Conservation (phyloP, 768 basidiomycete species). For the Auricularia auricula-judae region DNA sequence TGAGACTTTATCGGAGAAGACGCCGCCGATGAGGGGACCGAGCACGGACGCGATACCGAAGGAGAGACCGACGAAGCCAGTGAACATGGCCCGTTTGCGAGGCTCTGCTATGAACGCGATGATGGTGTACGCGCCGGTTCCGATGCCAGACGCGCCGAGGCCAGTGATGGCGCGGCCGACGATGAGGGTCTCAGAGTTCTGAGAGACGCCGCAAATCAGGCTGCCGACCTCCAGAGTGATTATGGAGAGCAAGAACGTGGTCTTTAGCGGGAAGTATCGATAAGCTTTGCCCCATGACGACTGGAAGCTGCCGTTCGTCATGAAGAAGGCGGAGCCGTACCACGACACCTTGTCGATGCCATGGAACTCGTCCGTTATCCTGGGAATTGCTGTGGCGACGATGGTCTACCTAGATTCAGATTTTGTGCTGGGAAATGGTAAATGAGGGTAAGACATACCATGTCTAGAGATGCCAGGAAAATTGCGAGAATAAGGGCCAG, state of each 20-base stretch:
- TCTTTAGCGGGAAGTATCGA: conserved; percentile 22
- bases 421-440: no score
- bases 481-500: no score
- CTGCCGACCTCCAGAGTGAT: conserved; percentile 9
- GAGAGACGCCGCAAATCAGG: conserved; percentile 19
- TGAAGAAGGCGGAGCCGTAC: conserved; percentile 1
- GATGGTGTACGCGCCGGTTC: conserved; percentile 26
- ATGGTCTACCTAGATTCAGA: neutral
- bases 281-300: neutral
- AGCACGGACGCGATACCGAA: conserved; percentile 34
- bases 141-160: conserved; percentile 26
- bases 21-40: conserved; percentile 36
- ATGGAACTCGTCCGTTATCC: neutral
- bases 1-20: conserved; percentile 29
- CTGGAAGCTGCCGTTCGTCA: neutral
- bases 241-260: conserved; percentile 33
- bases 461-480: no score
- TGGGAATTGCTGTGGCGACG: conserved; percentile 2
- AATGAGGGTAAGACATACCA: no score
- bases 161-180: conserved; percentile 38
- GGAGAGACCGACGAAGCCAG: conserved; percentile 24
- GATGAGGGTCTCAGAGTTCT: conserved; percentile 18
- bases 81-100: conserved; percentile 24
- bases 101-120: conserved; percentile 25
- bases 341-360: neutral